Conservation (phyloP, 164 flowering plant species). For the Vitis rupestris region DNA sequence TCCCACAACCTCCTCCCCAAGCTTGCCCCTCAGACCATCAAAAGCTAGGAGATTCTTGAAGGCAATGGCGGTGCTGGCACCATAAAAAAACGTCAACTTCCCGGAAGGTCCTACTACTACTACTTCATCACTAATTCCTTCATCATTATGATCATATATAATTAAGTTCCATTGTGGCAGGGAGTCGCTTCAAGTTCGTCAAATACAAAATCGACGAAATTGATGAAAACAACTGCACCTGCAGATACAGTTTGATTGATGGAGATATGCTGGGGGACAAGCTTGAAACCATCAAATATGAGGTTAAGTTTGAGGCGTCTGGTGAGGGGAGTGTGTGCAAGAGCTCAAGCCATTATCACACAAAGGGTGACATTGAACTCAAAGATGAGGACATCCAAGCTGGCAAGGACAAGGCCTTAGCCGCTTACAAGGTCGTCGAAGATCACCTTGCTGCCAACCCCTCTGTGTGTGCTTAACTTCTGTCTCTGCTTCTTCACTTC, state of each 20-base stretch:
- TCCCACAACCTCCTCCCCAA: slow-evolving; percentile 13
- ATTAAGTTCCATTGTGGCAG: background rate
- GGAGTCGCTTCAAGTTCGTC: slow-evolving; percentile 5
- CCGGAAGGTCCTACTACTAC: slow-evolving; percentile 1
- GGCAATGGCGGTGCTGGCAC: slow-evolving; percentile 22
- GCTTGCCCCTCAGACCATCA: slow-evolving; percentile 9
- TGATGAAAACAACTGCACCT: background rate
- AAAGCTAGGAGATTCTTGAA: slow-evolving; percentile 7
- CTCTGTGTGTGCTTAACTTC: no score
- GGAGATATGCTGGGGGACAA: slow-evolving; percentile 3
- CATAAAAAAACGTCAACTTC: slow-evolving; percentile 8
- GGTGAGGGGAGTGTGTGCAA: no score
- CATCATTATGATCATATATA: no score
- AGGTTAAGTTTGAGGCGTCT: slow-evolving; percentile 12
- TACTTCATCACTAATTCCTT: no score
- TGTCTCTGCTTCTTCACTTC: no score
- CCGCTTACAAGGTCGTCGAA: no score
- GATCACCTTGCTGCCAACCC: no score
- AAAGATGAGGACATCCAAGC: no score
- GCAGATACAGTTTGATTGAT: slow-evolving; percentile 14
- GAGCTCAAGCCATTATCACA: no score
- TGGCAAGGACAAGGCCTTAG: no score
- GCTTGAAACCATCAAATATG: slow-evolving; percentile 6
- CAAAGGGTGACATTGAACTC: background rate
- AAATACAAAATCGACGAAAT: slow-evolving; percentile 7